Conservation (phyloP, 2,329 filamentous ascomycete species). For the Venturiaceae sp. region DNA sequence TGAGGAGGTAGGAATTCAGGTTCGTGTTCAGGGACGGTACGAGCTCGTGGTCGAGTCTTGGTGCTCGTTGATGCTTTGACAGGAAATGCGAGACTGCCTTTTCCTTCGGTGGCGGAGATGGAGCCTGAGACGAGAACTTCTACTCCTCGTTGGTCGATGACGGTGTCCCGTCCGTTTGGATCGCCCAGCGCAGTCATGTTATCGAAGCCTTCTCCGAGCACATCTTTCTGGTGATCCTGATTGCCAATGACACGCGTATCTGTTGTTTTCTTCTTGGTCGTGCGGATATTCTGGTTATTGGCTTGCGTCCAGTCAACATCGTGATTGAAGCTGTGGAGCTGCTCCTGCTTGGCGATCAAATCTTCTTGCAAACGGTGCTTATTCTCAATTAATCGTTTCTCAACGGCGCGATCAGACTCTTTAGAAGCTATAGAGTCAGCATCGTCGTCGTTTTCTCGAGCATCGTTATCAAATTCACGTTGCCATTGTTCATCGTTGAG, state of each 20-base stretch:
- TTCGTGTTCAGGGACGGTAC: conserved; percentile 18
- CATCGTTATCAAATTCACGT: not conserved
- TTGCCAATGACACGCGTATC: conserved; percentile 53
- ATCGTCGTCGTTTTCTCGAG: not conserved
- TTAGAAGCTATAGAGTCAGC: not conserved
- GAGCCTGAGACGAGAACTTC: conserved; percentile 60
- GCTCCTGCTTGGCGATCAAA: conserved; percentile 44
- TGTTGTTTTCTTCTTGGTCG: conserved; percentile 42
- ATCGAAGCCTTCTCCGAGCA: conserved; percentile 69
- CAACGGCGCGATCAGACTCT: conserved; percentile 9
- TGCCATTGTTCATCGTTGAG: conserved; percentile 6
- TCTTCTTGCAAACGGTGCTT: conserved; percentile 42
- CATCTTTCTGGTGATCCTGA: conserved; percentile 58
- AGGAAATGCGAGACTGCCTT: not conserved
- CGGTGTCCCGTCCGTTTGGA: conserved; percentile 58
- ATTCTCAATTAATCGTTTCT: conserved; percentile 21
- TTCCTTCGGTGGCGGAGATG: conserved; percentile 48
- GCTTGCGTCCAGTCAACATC: conserved; percentile 56
- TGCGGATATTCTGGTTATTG: conserved; percentile 46
- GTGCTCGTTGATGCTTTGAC: not conserved
- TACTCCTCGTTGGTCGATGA: conserved; percentile 50
- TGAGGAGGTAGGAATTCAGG: conserved; percentile 4
- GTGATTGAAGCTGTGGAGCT: conserved; percentile 62
- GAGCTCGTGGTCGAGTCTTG: conserved; percentile 7
- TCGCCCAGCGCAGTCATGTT: conserved; percentile 45